These are phyloP conservation scores for Boletus sensibilis DNA, from an alignment of 768 basidiomycete species.

Conservation along the genomic window DNA sequence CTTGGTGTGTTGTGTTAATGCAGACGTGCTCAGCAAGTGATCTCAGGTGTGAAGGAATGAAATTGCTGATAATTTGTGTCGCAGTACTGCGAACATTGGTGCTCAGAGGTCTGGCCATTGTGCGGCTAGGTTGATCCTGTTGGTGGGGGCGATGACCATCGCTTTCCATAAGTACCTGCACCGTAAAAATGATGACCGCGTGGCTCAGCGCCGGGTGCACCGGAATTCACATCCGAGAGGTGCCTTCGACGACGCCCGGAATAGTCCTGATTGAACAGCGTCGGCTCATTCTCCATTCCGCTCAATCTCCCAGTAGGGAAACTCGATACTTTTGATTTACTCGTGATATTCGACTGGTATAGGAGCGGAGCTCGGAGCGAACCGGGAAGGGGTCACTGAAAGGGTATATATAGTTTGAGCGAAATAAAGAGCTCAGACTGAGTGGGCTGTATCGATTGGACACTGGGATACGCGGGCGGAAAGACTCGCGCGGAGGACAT, in stretches of 20 bases:
- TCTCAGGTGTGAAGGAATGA: neutral
- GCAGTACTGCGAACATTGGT: too few relatives aligned
- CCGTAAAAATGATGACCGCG: neutral
- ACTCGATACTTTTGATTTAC: neutral
- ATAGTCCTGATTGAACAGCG: neutral
- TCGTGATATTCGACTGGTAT: conserved; percentile 2
- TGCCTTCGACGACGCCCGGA: neutral
- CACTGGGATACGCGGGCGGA: conserved; percentile 10
- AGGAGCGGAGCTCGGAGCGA: conserved; percentile 16
- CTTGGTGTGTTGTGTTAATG: neutral
- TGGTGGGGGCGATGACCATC: too few relatives aligned
- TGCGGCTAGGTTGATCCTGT: too few relatives aligned
- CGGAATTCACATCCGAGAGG: conserved; percentile 1
- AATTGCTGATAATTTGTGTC: neutral
- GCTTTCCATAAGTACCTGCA: too few relatives aligned
- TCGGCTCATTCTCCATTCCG: conserved; percentile 2
- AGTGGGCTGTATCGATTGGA: neutral
- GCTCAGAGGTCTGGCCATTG: too few relatives aligned
- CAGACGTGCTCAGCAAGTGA: neutral
- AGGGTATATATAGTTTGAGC: neutral
- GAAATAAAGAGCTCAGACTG: neutral
- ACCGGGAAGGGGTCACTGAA: conserved; percentile 13
- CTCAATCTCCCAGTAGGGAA: neutral
- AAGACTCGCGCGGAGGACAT: conserved; percentile 18
- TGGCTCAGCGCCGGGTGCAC: neutral